Percentiles rank a stretch among this genome's conserved stretches.
These are phyloP conservation scores for Delitschia confertaspora DNA, from an alignment of 495 filamentous ascomycete species.

Conservation along the genomic window DNA sequence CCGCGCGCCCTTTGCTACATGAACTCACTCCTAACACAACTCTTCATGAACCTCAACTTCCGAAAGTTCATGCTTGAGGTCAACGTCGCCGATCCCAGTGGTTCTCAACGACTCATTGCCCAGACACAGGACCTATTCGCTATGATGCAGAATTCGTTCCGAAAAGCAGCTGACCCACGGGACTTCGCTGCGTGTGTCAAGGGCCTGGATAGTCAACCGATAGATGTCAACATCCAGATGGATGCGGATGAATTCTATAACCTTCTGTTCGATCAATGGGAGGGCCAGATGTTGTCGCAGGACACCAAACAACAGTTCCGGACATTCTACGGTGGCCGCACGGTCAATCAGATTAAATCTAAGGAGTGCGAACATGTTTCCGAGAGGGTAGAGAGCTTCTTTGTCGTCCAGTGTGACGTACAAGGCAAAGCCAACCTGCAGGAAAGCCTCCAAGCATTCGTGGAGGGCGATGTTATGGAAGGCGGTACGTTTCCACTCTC, in stretches of 20 bases:
- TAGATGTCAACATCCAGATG: conserved; percentile 87
- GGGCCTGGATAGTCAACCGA: conserved; percentile 74
- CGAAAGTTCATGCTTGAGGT: conserved; percentile 72
- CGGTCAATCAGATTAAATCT: conserved; percentile 90
- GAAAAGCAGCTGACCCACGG: conserved; percentile 61
- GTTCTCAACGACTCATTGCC: conserved; percentile 58
- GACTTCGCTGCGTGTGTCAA: conserved; percentile 65
- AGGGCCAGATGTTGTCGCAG: conserved; percentile 62
- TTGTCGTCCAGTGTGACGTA: conserved; percentile 93
- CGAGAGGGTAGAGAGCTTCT: conserved; percentile 80
- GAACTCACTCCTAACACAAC: conserved; percentile 89
- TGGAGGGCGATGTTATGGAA: conserved; percentile 94
- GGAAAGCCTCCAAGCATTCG: conserved; percentile 87
- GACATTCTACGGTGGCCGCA: conserved; percentile 80
- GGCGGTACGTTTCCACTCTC: conserved; percentile 50
- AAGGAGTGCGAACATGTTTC: conserved; percentile 93
- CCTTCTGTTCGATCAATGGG: conserved; percentile 82
- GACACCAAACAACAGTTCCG: conserved; percentile 68
- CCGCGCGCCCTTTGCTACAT: conserved; percentile 96
- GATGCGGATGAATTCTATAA: conserved; percentile 98
- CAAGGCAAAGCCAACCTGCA: conserved; percentile 78
- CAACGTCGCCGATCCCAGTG: conserved; percentile 40
- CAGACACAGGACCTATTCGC: conserved; percentile 77
- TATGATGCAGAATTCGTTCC: conserved; percentile 72
- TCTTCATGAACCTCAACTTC: conserved; percentile 93